Base-by-base conservation (phyloP, 495 filamentous ascomycete genomes). In the Podospora appendiculata region DNA sequence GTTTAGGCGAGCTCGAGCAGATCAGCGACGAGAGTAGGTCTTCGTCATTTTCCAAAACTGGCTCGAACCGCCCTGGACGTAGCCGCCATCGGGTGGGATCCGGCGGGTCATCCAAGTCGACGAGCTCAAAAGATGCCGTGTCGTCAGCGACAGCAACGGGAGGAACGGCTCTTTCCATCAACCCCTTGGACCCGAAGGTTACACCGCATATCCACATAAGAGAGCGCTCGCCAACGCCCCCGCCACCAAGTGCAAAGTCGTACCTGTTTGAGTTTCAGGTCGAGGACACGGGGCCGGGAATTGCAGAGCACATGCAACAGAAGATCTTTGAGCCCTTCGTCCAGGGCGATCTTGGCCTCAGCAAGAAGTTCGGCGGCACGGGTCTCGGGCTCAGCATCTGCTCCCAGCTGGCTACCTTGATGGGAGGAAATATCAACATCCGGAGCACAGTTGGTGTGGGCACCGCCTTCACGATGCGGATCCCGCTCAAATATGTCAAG, bases 311-410 rank as follows among this genome's bases (percentile, higher is more conserved):
- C 45, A 79, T 91, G 50, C 88, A 88, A 54, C 70, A 86, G 52
- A 80, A 82, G 55, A 87, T 96, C 25, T 96, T 96, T 69, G 90
- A 96, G 62, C 91, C 90, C 0, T 96, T 96, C 59, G 85, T 96
- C 8, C 91, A 96, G 67, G 91, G 88, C 1, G 90, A 96, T 63
- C 70, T 93, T 9, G 85, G 89, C 2, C 71, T 96, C 17, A 91
- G 84, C 67, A 94, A 89, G 63, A 94, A 92, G 56, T 93, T 85
- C 62, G 90, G 89, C 18, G 91, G 91, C 12, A 95, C 91, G 7
- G 91, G 91, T n/a, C 70, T 96, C 7, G 91, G 91, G 8, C 65
- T 96, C 46, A 89, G 85, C 57, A 96, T 96, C 58, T 95, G 88
- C 63, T 81, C 84, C 11, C 90, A 96, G 63, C 73, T 96, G 34